Evolutionary conservation across 176 grass and related monocot genomes (phyloP).

Genomic region (Chrysopogon serrulatus): DNA sequence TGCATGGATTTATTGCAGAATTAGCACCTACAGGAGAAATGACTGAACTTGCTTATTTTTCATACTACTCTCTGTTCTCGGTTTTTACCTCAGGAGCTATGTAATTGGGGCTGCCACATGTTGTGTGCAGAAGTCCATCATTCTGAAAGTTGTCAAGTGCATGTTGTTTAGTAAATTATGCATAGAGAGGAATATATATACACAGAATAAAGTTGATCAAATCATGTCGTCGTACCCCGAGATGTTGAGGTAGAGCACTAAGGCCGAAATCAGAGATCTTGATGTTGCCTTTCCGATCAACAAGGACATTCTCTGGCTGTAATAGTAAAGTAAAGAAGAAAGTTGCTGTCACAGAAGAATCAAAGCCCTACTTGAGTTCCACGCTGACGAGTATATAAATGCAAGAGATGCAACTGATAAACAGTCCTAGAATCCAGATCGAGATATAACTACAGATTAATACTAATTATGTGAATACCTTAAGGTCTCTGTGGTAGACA

Average conservation of each 20-base stretch:
- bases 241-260: constrained; percentile 72
- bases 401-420: background rate
- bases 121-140: constrained; percentile 82
- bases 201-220: background rate
- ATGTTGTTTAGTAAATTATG: background rate
- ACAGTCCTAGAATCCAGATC: background rate
- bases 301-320: constrained; percentile 87
- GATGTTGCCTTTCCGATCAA: constrained; percentile 66
- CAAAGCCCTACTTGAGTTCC: constrained; percentile 15
- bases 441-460: background rate
- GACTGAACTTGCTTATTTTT: background rate
- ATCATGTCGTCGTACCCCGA: constrained; percentile 44
- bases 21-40: background rate
- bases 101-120: constrained; percentile 88
- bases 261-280: constrained; percentile 90
- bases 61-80: background rate
- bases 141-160: constrained; percentile 36
- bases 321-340: constrained; percentile 32
- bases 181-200: background rate
- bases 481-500: constrained; percentile 82
- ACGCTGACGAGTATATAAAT: background rate
- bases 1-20: background rate
- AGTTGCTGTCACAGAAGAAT: constrained; percentile 39
- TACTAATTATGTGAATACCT: constrained; percentile 35
- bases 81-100: constrained; percentile 75